Evolutionary conservation across 495 filamentous ascomycete species (phyloP), one percentile per base, ranked within the genome.

Genomic region (Talaromyces nanjingensis): DNA sequence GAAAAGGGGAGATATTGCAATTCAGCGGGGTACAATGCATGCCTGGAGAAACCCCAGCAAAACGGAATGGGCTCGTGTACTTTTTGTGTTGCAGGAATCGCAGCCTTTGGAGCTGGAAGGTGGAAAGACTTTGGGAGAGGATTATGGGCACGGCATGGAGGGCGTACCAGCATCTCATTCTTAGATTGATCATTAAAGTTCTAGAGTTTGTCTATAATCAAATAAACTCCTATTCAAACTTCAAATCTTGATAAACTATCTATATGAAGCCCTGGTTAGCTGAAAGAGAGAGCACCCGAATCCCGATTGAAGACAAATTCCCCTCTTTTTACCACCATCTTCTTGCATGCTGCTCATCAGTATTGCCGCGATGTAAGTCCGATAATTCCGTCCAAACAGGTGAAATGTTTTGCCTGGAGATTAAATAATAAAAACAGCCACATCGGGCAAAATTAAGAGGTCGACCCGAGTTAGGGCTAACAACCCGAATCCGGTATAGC

Each of bases 1-100:
- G 74, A 82, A 87, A 67, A 87, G 88, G 52, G 84, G 86, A 24
- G 89, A 92, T 70, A 84, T 89, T 18, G 88, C 89, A 63, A 74
- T 90, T 67, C 83, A 91, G 54, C 81, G 87, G 64, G 82, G 83
- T 53, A 78, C 77, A 20, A 77, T 73, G 68, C 77, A 80, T 67
- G 76, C 69, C n/a, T 80, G 77, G 77, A 54, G 70, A 27, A 80
- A 80, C 65, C 64, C 68, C 49, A 78, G 72, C 64, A 33, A 64
- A 56, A 74, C 70, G 29, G 72, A 75, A 33, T 87, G 84, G 85
- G 74, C 79, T 8, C 70, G 86, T 18, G 83, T 87, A 77, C 63
- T 85, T 60, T 88, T 83, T 74, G 79, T 89, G 0, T 67, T 89
- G 71, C 77, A 83, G 74, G 79, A 81, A 47, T 77, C 73, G 37